Evolutionary conservation across 352 stramenopile species (phyloP).

Genomic region (Globisporangium yorkense): DNA sequence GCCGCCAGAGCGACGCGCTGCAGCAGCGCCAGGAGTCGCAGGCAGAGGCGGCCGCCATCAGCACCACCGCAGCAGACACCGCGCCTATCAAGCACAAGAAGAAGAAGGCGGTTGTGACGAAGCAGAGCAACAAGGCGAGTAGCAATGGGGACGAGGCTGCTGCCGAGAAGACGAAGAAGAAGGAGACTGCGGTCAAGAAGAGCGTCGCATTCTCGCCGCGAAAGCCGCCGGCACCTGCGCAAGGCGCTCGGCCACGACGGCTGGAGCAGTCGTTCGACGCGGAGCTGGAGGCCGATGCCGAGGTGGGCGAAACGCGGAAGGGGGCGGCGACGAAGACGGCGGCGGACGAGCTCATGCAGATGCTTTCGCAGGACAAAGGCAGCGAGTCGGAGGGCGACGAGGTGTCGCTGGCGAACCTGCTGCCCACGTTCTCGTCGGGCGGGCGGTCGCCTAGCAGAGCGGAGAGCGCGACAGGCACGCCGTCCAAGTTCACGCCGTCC

Average conservation of each 20-base stretch:
- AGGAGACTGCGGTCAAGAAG: conserved; percentile 4
- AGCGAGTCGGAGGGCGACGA: conserved; percentile 58
- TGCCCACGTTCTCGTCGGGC: conserved; percentile 31
- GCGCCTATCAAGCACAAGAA: not conserved
- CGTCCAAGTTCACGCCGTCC: conserved; percentile 13
- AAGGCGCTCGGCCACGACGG: not conserved
- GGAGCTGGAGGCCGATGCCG: not conserved
- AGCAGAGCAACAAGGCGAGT: not conserved
- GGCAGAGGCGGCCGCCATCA: not conserved
- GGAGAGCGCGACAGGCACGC: conserved; percentile 1
- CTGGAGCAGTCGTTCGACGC: conserved; percentile 13
- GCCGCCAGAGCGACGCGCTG: conserved; percentile 17
- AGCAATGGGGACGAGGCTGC: not conserved
- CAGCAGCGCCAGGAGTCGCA: conserved; percentile 16
- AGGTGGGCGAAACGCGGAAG: conserved; percentile 8
- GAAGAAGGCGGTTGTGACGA: not conserved
- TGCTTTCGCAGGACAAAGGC: conserved; percentile 46
- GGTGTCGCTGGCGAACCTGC: conserved; percentile 42
- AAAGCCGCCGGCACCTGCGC: not conserved
- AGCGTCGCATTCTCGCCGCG: conserved; percentile 13
- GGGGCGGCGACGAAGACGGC: conserved; percentile 16
- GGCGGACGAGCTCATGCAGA: conserved; percentile 43
- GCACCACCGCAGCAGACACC: not conserved
- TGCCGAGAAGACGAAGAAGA: not conserved
- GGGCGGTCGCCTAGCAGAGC: conserved; percentile 2